Conservation (phyloP, 129 eudicot genomes). For the Scalesia atractyloides region DNA sequence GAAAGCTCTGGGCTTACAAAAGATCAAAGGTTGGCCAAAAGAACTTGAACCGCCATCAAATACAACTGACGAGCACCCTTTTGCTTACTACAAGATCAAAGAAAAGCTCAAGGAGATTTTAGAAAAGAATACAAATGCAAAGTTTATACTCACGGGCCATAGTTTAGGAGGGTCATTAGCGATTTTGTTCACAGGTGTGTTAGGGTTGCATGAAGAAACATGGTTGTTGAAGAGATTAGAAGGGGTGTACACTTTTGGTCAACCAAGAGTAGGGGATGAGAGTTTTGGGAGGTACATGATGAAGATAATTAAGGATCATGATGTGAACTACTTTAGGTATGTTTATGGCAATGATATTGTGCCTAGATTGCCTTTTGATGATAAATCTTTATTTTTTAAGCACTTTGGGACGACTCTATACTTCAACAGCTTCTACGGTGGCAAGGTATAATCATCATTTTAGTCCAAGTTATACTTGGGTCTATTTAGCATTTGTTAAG, state of each 20-base stretch:
- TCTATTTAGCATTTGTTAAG: neutral
- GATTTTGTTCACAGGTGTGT: constrained; percentile 48
- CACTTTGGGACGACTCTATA: constrained; percentile 71
- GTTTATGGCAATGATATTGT: constrained; percentile 74
- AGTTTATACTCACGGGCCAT: constrained; percentile 70
- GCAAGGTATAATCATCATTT: constrained; percentile 44
- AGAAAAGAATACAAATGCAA: constrained; percentile 43
- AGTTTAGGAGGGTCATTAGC: constrained; percentile 90
- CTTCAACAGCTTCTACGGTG: constrained; percentile 65
- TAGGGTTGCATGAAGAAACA: constrained; percentile 61
- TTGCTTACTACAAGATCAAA: constrained; percentile 69
- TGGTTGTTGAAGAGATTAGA: constrained; percentile 60
- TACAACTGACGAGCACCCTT: constrained; percentile 29
- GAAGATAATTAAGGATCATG: constrained; percentile 37
- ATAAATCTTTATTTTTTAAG: constrained; percentile 53
- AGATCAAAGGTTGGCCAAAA: constrained; percentile 64
- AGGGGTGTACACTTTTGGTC: constrained; percentile 86
- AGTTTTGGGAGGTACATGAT: constrained; percentile 67
- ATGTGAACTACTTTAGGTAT: constrained; percentile 60
- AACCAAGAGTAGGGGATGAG: constrained; percentile 86
- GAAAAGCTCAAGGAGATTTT: constrained; percentile 49
- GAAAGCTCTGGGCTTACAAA: constrained; percentile 77
- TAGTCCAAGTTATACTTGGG: neutral
- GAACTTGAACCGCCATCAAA: constrained; percentile 34
- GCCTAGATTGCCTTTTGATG: constrained; percentile 81